Evolutionary conservation across 2,329 filamentous ascomycete genomes (phyloP).

Genomic region (Uncinocarpus reesii): DNA sequence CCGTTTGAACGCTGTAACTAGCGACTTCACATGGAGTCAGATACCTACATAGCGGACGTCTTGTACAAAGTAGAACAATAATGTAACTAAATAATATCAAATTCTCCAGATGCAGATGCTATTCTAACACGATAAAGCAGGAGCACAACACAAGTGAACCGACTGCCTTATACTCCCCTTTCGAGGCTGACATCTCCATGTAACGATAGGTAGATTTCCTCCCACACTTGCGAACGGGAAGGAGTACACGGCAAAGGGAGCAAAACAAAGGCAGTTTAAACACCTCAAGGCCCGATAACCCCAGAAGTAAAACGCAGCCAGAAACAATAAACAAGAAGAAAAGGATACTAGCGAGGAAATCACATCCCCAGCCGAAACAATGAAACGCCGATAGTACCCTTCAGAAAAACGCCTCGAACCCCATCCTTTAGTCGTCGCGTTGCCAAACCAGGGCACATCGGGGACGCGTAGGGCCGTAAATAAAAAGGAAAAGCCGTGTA

Average conservation of each 20-base stretch:
- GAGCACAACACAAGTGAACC: constrained; percentile 1
- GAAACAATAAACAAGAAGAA: neutral
- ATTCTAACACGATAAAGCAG: constrained; percentile 12
- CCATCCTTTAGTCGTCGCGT: neutral
- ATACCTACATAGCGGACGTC: neutral
- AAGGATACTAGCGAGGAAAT: neutral
- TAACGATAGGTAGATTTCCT: constrained; percentile 1
- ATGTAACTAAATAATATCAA: neutral
- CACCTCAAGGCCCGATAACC: constrained; percentile 5
- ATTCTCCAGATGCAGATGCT: constrained; percentile 11
- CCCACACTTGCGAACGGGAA: neutral
- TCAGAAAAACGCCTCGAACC: neutral
- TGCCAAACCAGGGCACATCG: constrained; percentile 6
- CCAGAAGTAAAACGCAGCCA: neutral
- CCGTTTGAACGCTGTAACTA: too few species aligned
- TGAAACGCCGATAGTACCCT: constrained; percentile 3
- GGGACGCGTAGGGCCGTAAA: neutral
- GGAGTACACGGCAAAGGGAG: constrained; percentile 11
- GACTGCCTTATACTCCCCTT: constrained; percentile 11
- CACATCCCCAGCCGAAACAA: neutral
- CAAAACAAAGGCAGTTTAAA: constrained; percentile 8
- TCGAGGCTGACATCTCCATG: constrained; percentile 12
- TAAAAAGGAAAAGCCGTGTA: constrained; percentile 1
- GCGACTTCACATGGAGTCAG: neutral
- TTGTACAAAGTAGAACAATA: neutral